phyloP scores from a whole-genome alignment of 2,329 filamentous ascomycete genomes.

The Blastomyces parvus region DNA sequence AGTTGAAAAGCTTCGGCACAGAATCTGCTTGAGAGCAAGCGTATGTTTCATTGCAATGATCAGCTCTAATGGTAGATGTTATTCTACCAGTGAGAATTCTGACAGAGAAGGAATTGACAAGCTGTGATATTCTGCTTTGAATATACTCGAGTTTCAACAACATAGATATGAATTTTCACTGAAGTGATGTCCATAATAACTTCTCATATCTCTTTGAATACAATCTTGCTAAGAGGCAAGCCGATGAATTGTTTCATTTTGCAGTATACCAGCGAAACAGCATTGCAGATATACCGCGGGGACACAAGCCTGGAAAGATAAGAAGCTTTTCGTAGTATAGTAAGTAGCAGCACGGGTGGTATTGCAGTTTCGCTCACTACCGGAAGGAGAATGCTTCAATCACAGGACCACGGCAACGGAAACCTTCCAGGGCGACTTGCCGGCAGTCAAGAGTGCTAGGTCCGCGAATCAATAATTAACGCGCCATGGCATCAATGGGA shows the following conservation, averaged over 20 bases:
- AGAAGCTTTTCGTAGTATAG: neutral
- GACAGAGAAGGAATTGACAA: neutral
- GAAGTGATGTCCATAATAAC: neutral
- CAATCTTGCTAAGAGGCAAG: neutral
- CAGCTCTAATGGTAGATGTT: neutral
- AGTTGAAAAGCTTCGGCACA: neutral
- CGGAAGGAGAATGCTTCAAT: neutral
- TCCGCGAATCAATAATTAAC: neutral
- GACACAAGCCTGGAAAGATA: neutral
- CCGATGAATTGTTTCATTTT: neutral
- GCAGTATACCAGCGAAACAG: neutral
- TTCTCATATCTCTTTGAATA: neutral
- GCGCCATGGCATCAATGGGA: neutral
- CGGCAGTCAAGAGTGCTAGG: neutral
- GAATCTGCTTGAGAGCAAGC: neutral
- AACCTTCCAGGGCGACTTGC: neutral
- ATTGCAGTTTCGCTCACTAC: neutral
- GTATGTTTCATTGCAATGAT: neutral
- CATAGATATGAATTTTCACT: neutral
- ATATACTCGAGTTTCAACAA: neutral
- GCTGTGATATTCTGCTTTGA: neutral
- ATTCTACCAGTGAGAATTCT: neutral
- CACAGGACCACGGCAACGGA: neutral
- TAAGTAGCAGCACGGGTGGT: too few species aligned
- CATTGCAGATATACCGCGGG: neutral